These are phyloP conservation scores for Saccharomycopsis oosterbeekiorum DNA, from an alignment of 805 yeast genomes.

Conservation along the genomic window DNA sequence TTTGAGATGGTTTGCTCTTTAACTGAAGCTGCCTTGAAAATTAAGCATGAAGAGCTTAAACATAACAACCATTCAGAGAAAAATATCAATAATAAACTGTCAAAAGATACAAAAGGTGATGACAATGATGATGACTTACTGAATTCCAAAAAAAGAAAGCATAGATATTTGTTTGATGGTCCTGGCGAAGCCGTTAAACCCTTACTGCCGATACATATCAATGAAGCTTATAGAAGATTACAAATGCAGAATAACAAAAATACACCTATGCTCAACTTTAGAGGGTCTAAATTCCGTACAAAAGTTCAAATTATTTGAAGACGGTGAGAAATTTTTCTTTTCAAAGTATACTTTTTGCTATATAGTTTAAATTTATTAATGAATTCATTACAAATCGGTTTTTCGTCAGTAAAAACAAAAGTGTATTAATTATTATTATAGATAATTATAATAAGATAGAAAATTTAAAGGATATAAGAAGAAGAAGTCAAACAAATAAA, in stretches of 20 bases:
- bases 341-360: not conserved
- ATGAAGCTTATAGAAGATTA: conserved; percentile 80
- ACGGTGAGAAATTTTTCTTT: not conserved
- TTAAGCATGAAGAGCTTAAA: conserved; percentile 60
- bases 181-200: conserved; percentile 82
- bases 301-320: conserved; percentile 15
- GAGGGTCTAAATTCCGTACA: conserved; percentile 38
- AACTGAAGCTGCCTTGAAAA: conserved; percentile 82
- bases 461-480: conserved; percentile 78
- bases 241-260: conserved; percentile 41
- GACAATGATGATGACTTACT: conserved; percentile 4
- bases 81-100: not conserved
- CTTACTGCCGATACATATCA: conserved; percentile 66
- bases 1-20: conserved; percentile 93
- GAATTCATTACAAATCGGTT: not conserved
- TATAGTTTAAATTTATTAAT: not conserved
- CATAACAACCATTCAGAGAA: conserved; percentile 19
- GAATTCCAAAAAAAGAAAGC: conserved; percentile 33
- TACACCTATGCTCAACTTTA: conserved; percentile 46
- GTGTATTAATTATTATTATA: not conserved
- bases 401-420: not conserved
- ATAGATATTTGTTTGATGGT: conserved; percentile 64
- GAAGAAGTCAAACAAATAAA: conserved; percentile 44
- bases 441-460: not conserved
- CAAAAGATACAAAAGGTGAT: not conserved